These are phyloP conservation scores for Wickerhamiella qilinensis DNA, from an alignment of 805 yeast species.

Conservation along the genomic window DNA sequence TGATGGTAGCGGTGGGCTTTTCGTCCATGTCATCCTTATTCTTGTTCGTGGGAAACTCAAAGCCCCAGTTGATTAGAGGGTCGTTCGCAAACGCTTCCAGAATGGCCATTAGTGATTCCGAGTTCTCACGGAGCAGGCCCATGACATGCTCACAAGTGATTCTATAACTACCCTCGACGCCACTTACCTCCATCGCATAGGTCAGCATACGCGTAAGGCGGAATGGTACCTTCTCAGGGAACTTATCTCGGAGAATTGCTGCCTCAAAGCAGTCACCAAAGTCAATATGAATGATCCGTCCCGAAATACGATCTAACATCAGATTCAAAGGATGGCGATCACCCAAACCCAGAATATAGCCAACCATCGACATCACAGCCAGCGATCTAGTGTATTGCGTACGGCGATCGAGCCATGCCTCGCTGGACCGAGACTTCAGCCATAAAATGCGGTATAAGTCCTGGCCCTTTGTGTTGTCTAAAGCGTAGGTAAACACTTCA, in stretches of 20 bases:
- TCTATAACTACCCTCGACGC: constrained; percentile 93
- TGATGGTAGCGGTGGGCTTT: background rate
- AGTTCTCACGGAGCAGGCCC: constrained; percentile 84
- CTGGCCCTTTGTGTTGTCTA: constrained; percentile 91
- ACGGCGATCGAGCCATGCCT: constrained; percentile 94
- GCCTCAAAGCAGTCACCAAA: constrained; percentile 99
- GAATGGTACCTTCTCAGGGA: constrained; percentile 97
- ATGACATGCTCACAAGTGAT: constrained; percentile 95
- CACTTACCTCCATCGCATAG: constrained; percentile 97
- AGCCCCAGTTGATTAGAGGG: constrained; percentile 98
- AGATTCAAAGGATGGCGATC: constrained; percentile 96
- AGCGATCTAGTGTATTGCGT: constrained; percentile 90
- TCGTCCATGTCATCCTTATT: constrained; percentile 7
- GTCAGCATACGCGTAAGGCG: constrained; percentile 92
- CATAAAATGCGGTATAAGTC: constrained; percentile 90
- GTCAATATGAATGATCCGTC: constrained; percentile 93
- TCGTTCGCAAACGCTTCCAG: constrained; percentile 97
- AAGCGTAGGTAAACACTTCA: constrained; percentile 90
- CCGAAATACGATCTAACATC: constrained; percentile 87
- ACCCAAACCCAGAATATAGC: constrained; percentile 90
- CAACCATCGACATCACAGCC: constrained; percentile 98
- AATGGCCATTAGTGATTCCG: constrained; percentile 94
- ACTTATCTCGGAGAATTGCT: constrained; percentile 88
- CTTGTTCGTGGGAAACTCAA: constrained; percentile 61
- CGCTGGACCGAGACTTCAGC: constrained; percentile 91